Evolutionary conservation across 2,329 filamentous ascomycete genomes (phyloP).

Genomic region (Fusarium gaditjirri): DNA sequence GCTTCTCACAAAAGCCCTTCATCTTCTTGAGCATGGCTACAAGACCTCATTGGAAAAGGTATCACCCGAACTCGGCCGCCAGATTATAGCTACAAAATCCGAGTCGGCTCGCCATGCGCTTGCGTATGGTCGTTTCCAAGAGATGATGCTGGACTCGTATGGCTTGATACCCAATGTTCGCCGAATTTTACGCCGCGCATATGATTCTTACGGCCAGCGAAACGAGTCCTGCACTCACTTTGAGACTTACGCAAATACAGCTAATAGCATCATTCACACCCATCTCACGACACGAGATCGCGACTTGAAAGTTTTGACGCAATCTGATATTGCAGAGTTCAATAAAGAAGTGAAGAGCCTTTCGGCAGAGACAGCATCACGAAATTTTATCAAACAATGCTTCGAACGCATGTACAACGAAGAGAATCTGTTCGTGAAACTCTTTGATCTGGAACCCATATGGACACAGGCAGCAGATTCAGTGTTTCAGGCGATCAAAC

Average conservation of each 20-base stretch:
- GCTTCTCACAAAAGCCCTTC: slow-evolving; percentile 75
- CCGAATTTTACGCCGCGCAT: slow-evolving; percentile 61
- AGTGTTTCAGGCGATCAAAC: slow-evolving; percentile 62
- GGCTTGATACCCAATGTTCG: slow-evolving; percentile 67
- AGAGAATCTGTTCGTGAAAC: slow-evolving; percentile 61
- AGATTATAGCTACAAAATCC: slow-evolving; percentile 65
- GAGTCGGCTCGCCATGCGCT: slow-evolving; percentile 69
- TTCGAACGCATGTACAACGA: slow-evolving; percentile 69
- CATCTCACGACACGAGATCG: slow-evolving; percentile 65
- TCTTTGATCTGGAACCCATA: slow-evolving; percentile 66
- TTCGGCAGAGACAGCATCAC: slow-evolving; percentile 64
- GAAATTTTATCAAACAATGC: slow-evolving; percentile 69
- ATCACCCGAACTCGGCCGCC: slow-evolving; percentile 64
- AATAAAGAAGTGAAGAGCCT: slow-evolving; percentile 61
- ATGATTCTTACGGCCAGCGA: slow-evolving; percentile 62
- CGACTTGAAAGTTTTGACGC: slow-evolving; percentile 62
- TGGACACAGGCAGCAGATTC: slow-evolving; percentile 62
- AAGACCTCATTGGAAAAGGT: slow-evolving; percentile 63
- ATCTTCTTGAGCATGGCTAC: slow-evolving; percentile 69
- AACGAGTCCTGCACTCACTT: slow-evolving; percentile 55
- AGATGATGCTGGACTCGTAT: slow-evolving; percentile 67
- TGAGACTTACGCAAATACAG: slow-evolving; percentile 65
- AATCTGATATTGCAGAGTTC: slow-evolving; percentile 66
- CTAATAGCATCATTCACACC: slow-evolving; percentile 64
- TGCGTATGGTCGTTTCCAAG: slow-evolving; percentile 68